A percentile compares a stretch with the other conserved stretches of the same genome.
These are phyloP conservation scores for Microcyclospora tardicrescens DNA, from an alignment of 2,329 filamentous ascomycete genomes.

Conservation along the genomic window DNA sequence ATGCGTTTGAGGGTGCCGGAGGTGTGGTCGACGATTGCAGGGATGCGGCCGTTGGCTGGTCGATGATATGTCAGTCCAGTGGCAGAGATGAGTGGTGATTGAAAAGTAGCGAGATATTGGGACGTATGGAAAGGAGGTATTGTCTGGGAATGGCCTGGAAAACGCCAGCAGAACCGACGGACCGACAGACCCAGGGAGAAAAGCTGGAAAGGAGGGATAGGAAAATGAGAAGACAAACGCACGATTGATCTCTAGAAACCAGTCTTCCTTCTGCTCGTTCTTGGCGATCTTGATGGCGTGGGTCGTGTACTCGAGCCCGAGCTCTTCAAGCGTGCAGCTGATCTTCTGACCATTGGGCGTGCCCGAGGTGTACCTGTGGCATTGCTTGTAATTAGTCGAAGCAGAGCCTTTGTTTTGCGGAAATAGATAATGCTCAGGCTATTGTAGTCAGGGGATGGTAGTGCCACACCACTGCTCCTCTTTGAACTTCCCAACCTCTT, in stretches of 20 bases:
- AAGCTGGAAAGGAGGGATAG: background rate
- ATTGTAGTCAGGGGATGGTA: too few relatives aligned
- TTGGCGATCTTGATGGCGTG: conserved; percentile 31
- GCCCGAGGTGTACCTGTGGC: conserved; percentile 16
- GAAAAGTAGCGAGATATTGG: too few relatives aligned
- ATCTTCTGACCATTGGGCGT: conserved; percentile 25
- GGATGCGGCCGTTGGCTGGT: conserved; percentile 35
- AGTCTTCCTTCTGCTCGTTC: conserved; percentile 32
- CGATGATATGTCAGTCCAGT: background rate
- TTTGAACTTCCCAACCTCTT: too few relatives aligned
- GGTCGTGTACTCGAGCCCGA: conserved; percentile 19
- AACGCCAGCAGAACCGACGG: too few relatives aligned
- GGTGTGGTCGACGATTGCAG: conserved; percentile 31
- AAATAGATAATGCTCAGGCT: too few relatives aligned
- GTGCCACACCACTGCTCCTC: too few relatives aligned
- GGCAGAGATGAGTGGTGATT: too few relatives aligned
- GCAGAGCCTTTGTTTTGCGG: too few relatives aligned
- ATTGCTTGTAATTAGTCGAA: background rate
- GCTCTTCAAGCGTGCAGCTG: conserved; percentile 20
- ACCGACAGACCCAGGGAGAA: too few relatives aligned
- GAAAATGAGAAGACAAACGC: background rate
- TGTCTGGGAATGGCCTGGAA: too few relatives aligned
- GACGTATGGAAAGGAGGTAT: too few relatives aligned
- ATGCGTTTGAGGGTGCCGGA: conserved; percentile 14
- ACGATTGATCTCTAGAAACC: conserved; percentile 36